Conservation (phyloP, 2,329 filamentous ascomycete genomes). For the Didymella keratinophila region DNA sequence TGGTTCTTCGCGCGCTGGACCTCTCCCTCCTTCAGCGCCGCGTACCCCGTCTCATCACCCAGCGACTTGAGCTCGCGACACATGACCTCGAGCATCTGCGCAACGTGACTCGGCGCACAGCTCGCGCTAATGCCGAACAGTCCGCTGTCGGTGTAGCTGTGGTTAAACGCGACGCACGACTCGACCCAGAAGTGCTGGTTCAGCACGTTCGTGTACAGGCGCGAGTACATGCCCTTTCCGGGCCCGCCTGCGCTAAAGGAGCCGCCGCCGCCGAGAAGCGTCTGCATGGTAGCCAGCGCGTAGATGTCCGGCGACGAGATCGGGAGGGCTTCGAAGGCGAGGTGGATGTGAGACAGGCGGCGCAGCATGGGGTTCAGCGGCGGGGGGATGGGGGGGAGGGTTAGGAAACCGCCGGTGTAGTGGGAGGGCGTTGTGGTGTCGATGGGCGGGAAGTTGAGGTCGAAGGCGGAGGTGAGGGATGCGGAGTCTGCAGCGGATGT, state of each 20-base stretch:
- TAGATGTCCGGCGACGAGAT: conserved; percentile 94
- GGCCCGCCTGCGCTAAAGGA: conserved; percentile 97
- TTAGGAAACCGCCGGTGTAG: conserved; percentile 94
- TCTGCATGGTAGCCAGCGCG: conserved; percentile 92
- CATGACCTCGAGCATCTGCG: conserved; percentile 92
- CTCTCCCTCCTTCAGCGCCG: conserved; percentile 75
- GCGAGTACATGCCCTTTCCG: conserved; percentile 98
- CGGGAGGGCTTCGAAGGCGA: conserved; percentile 93
- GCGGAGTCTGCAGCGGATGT: conserved; percentile 72
- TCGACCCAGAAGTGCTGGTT: conserved; percentile 99
- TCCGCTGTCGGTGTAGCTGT: conserved; percentile 94
- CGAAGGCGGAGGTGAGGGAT: conserved; percentile 58
- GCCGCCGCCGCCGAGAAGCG: conserved; percentile 91
- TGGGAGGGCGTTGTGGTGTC: conserved; percentile 72
- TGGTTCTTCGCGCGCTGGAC: conserved; percentile 97
- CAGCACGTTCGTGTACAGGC: conserved; percentile 95
- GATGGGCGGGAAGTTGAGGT: conserved; percentile 56
- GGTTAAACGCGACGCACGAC: conserved; percentile 94
- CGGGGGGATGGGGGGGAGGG: conserved; percentile 80
- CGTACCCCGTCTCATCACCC: conserved; percentile 77
- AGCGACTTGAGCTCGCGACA: conserved; percentile 85
- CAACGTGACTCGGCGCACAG: conserved; percentile 79
- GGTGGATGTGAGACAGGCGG: conserved; percentile 88
- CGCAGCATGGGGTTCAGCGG: conserved; percentile 79
- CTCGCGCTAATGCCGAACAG: conserved; percentile 92